Evolutionary conservation across 768 basidiomycete species (phyloP).

Genomic region (Coprinellus aureogranulatus): DNA sequence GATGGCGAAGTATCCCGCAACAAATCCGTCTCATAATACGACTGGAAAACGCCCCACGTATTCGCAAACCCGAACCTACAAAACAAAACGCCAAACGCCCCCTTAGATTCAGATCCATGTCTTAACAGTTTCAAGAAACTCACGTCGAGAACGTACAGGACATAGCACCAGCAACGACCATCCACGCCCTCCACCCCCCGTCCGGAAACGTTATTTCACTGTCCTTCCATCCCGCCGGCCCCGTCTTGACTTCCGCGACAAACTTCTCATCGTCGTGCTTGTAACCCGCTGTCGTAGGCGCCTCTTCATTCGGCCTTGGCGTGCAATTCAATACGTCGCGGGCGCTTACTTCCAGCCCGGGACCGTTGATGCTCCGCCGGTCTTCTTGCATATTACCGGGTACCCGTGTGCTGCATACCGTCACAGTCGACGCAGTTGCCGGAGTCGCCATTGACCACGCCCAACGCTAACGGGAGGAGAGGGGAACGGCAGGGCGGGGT

Average conservation of each 20-base stretch:
- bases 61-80: constrained; percentile 67
- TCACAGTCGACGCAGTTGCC: not conserved
- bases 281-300: not conserved
- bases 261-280: not conserved
- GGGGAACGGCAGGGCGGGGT: not conserved
- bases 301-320: not conserved
- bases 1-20: constrained; percentile 53
- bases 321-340: not conserved
- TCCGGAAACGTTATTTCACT: constrained; percentile 37
- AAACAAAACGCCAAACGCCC: constrained; percentile 7
- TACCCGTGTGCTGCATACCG: not conserved
- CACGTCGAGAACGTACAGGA: constrained; percentile 47
- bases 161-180: constrained; percentile 46
- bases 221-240: not conserved
- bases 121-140: constrained; percentile 17
- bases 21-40: constrained; percentile 58
- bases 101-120: not conserved
- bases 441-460: not conserved
- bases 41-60: constrained; percentile 78
- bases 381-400: not conserved
- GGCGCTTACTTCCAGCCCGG: not conserved
- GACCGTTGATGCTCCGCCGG: not conserved
- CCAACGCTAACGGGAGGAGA: not conserved
- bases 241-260: not conserved
- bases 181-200: constrained; percentile 44